Base-by-base conservation (phyloP, 306 rosid genomes). In the Herpetospermum pedunculosum region DNA sequence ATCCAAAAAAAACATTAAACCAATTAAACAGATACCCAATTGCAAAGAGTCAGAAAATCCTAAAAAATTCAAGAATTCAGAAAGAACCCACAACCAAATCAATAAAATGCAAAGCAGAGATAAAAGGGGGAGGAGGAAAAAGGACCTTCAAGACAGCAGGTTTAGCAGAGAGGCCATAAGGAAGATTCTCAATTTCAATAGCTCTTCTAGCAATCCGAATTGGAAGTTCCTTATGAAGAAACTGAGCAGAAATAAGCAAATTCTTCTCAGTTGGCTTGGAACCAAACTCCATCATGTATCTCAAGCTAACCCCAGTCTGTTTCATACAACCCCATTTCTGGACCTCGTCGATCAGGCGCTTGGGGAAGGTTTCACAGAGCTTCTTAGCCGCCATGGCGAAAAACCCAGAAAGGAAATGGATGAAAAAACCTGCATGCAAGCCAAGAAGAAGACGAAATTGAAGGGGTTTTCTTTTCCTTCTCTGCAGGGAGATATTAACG, bases 271-370 rank as follows among this genome's bases (percentile, higher is more conserved):
- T 77, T 2, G 96, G 96, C 38, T 74, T 76, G 5, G 85, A 88
- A 46, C 98, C 96, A 41, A 92, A 92, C 44, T 90, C 95, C 96
- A 87, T 92, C 98, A 92, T 92, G 79, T 92, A 85, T 83, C 88
- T 77, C 79, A 92, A 82, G 40, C 92, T 88, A 1, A 92, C 98
- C 30, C 96, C 96, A 1, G 88, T 92, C 79, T 88, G 96, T 83
- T 84, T 87, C 90, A 88, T 34, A 73, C 92, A 80, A 4, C 96
- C 98, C 92, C 96, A 92, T 85, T 65, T 86, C 8, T 87, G 84
- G 16, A 90, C 90, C n/a, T 90, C 98, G 5, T 90, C 92, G 10
- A 83, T 65, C 86, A 92, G 65, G 11, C 80, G 75, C 81, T 88
- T 92, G 12, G 96, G 81, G 38, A 90, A 87, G 8, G 88, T 8